phyloP scores from a whole-genome alignment of 2,329 filamentous ascomycete genomes.

The Fusarium citri region DNA sequence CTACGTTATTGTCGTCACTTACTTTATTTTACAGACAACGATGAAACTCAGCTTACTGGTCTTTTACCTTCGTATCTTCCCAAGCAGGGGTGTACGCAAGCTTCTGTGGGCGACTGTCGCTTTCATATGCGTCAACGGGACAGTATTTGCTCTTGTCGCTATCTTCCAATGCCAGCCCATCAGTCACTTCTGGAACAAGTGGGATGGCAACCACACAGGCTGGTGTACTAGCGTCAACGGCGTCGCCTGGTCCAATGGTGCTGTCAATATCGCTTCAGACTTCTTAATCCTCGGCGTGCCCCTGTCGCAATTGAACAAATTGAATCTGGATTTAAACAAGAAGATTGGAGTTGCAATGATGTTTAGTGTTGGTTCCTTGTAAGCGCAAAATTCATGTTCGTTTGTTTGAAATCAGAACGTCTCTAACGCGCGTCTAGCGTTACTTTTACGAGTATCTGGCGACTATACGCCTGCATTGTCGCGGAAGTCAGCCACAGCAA shows the following conservation, averaged over 20 bases:
- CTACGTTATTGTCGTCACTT: not conserved
- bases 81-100: not conserved
- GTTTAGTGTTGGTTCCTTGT: conserved; percentile 16
- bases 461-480: not conserved
- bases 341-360: conserved; percentile 8
- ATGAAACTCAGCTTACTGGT: conserved; percentile 17
- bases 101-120: conserved; percentile 17
- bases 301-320: not conserved
- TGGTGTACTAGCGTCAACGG: conserved; percentile 17
- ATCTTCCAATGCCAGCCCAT: conserved; percentile 17
- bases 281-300: conserved; percentile 9
- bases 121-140: not conserved
- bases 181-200: conserved; percentile 17
- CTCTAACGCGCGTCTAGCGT: not conserved
- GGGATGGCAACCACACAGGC: conserved; percentile 10
- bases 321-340: conserved; percentile 14
- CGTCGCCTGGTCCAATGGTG: conserved; percentile 24
- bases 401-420: not conserved
- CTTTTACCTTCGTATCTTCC: conserved; percentile 33
- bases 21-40: not conserved
- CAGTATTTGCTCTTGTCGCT: conserved; percentile 1
- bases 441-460: conserved; percentile 9
- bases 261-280: not conserved
- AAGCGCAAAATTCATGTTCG: not conserved
- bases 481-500: not conserved